These are phyloP conservation scores for Hypoxylon trugodes DNA, from an alignment of 495 filamentous ascomycete genomes.

Conservation along the genomic window DNA sequence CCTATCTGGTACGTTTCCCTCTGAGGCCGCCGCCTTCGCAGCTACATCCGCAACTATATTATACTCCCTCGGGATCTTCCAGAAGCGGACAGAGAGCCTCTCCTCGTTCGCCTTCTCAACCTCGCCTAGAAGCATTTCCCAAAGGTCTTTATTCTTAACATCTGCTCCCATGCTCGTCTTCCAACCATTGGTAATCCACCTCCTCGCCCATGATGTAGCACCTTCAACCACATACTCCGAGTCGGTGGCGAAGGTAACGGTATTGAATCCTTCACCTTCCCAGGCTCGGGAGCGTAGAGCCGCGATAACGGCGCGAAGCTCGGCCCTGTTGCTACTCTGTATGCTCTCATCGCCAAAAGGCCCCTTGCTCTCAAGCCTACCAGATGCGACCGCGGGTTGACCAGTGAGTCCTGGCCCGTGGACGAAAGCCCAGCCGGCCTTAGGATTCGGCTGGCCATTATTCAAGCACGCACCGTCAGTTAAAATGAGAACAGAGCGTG, in stretches of 20 bases:
- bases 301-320: slow-evolving; percentile 55
- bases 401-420: slow-evolving; percentile 19
- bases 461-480: slow-evolving; percentile 51
- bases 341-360: slow-evolving; percentile 41
- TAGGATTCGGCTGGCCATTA: slow-evolving; percentile 46
- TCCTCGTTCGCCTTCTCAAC: slow-evolving; percentile 35
- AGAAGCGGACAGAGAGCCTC: slow-evolving; percentile 50
- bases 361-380: slow-evolving; percentile 46
- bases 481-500: slow-evolving; percentile 26
- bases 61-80: slow-evolving; percentile 52
- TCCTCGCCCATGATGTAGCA: slow-evolving; percentile 49
- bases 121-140: slow-evolving; percentile 51
- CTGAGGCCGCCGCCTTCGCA: slow-evolving; percentile 49
- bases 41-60: slow-evolving; percentile 52
- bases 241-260: slow-evolving; percentile 57
- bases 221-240: slow-evolving; percentile 55
- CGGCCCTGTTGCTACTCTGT: slow-evolving; percentile 56
- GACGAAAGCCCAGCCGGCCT: slow-evolving; percentile 51
- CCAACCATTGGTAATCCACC: slow-evolving; percentile 55
- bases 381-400: slow-evolving; percentile 12
- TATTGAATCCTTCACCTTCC: slow-evolving; percentile 49
- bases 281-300: slow-evolving; percentile 49
- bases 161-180: slow-evolving; percentile 10
- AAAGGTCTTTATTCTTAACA: slow-evolving; percentile 56
- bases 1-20: background rate